Evolutionary conservation across 441 rosid species (phyloP), one percentile per base, ranked within the genome.

Genomic region (Sinapis alba): DNA sequence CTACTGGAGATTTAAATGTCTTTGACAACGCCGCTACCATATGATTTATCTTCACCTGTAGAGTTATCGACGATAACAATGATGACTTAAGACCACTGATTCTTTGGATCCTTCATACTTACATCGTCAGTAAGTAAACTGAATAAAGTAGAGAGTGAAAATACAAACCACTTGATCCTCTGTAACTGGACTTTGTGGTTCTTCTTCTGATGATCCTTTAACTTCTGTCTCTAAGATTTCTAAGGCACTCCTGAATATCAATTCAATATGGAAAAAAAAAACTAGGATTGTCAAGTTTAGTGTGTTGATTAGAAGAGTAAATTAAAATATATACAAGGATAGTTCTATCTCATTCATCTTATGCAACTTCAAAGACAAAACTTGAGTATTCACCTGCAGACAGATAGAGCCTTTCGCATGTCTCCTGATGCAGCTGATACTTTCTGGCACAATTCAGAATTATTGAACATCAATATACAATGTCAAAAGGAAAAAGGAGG

Each of bases 341-440:
- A 12, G 27, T 9, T 21, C 43, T 54, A n/a, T n/a, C 61, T 15
- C 20, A 68, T 60, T 68, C 62, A 26, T 68, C n/a, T 36, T 54
- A 20, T 69, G 58, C 41, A 15, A 50, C 15, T 50, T 34, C 61
- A 68, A 27, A 11, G 6, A 27, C 10, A 27, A 15, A 13, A 5
- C 1, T 16, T 20, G 43, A 69, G 58, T 26, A 82, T 75, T 60
- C 26, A 93, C 98, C 97, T 91, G 88, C 97, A 93, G 68, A 95
- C 85, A 81, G 86, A 83, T 6, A 95, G 88, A 70, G 98, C 99
- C 83, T 86, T 93, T 62, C 98, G 81, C 97, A 93, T 93, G 81
- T 95, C 99, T 71, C 98, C 99, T 72, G 95, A 91, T 79, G 91
- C 93, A 65, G 97, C 91, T 28, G 97, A 91, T 72, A 95, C 94